Percentiles rank a stretch among this genome's conserved stretches.
phyloP scores from a whole-genome alignment of 331 rosid species.

The Rhamnella rubrinervis region DNA sequence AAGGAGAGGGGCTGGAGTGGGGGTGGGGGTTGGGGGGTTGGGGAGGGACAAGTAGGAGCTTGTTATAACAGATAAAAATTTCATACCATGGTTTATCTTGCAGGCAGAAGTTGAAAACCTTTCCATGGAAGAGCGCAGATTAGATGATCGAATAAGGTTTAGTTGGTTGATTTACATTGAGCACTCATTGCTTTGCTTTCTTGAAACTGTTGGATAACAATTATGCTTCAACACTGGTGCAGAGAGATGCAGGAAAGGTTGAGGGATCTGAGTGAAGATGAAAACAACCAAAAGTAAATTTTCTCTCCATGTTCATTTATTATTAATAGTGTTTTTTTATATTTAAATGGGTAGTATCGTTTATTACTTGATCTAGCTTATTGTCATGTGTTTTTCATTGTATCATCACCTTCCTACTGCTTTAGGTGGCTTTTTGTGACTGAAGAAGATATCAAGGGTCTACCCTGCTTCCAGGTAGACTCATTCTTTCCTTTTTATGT shows the following conservation, averaged over 20 bases:
- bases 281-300: conserved; percentile 70
- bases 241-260: conserved; percentile 89
- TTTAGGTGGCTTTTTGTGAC: conserved; percentile 86
- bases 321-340: background rate
- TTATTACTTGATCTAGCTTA: conserved; percentile 7
- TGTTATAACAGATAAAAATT: conserved; percentile 14
- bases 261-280: conserved; percentile 82
- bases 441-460: conserved; percentile 84
- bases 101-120: conserved; percentile 87
- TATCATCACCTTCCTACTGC: conserved; percentile 13
- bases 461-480: conserved; percentile 80
- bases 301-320: conserved; percentile 18
- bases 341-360: background rate
- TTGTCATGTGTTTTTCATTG: background rate
- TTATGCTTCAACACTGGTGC: conserved; percentile 35
- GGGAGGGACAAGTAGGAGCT: conserved; percentile 11
- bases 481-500: conserved; percentile 6
- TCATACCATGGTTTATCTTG: conserved; percentile 40
- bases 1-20: background rate
- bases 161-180: conserved; percentile 28
- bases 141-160: conserved; percentile 91
- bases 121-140: conserved; percentile 64
- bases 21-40: too few relatives aligned
- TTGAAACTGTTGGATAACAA: conserved; percentile 22
- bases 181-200: conserved; percentile 11